A percentile compares a stretch with the other conserved stretches of the same genome.
Conservation (phyloP, 1,284 basidiomycete genomes). For the Ceratobasidium sp. region DNA sequence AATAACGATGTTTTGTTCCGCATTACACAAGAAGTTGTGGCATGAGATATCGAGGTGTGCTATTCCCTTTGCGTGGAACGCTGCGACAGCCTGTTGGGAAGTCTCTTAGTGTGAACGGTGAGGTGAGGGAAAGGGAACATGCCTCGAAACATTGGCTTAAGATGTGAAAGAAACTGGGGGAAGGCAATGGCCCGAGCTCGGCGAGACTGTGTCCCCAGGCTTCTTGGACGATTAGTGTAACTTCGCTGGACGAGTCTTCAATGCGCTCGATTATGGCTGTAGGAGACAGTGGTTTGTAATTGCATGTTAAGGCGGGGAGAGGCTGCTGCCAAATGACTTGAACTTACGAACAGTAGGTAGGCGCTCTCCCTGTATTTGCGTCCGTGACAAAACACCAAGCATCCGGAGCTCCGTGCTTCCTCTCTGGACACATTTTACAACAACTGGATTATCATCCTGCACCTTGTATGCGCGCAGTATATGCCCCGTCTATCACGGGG, state of each 20-base stretch:
- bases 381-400: conserved; percentile 2
- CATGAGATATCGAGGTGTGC: conserved; percentile 41
- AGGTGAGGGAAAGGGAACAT: background rate
- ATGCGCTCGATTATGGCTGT: conserved; percentile 25
- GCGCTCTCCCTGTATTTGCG: conserved; percentile 8
- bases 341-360: conserved; percentile 31
- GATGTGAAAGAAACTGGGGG: conserved; percentile 34
- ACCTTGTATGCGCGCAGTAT: conserved; percentile 19
- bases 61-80: conserved; percentile 38
- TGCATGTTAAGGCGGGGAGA: background rate
- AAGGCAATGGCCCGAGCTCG: conserved; percentile 20
- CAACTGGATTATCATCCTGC: conserved; percentile 1
- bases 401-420: conserved; percentile 12
- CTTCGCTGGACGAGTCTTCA: background rate
- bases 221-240: conserved; percentile 18
- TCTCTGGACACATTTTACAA: conserved; percentile 34
- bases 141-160: conserved; percentile 37
- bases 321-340: no score
- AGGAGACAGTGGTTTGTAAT: background rate
- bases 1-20: conserved; percentile 3
- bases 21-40: conserved; percentile 42
- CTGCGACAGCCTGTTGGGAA: conserved; percentile 24
- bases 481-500: conserved; percentile 20
- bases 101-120: background rate
- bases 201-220: conserved; percentile 36